These are phyloP conservation scores for Mortierella sp. DNA, from an alignment of 371 early-diverging fungal species.

Conservation along the genomic window DNA sequence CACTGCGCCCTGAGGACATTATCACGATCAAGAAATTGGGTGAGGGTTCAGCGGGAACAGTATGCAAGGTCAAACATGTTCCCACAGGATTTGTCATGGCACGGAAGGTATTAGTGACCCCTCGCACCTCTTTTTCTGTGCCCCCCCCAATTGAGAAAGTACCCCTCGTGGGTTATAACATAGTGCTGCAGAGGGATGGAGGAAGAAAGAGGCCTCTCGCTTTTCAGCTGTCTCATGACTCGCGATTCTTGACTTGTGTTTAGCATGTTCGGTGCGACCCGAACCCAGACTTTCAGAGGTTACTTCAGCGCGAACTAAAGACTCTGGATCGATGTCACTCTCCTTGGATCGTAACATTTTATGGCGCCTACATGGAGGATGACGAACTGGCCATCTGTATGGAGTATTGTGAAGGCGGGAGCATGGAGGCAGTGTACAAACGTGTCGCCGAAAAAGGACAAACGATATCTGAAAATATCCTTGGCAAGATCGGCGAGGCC, in stretches of 20 bases:
- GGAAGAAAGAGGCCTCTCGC: too few species aligned
- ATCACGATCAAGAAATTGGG: slow-evolving; percentile 70
- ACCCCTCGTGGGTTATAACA: too few species aligned
- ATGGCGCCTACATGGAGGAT: slow-evolving; percentile 93
- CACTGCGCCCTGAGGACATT: slow-evolving; percentile 52
- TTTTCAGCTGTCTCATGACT: background rate
- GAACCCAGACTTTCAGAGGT: slow-evolving; percentile 78
- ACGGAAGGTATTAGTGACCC: slow-evolving; percentile 85
- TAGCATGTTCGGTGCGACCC: slow-evolving; percentile 77
- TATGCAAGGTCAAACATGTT: slow-evolving; percentile 84
- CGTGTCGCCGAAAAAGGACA: slow-evolving; percentile 70
- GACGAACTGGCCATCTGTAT: slow-evolving; percentile 95
- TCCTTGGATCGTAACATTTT: slow-evolving; percentile 93
- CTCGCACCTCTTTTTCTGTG: too few species aligned
- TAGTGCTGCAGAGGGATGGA: too few species aligned
- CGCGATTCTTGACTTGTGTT: background rate
- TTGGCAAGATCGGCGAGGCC: slow-evolving; percentile 84
- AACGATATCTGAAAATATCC: slow-evolving; percentile 80
- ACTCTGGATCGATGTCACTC: slow-evolving; percentile 91
- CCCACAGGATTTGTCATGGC: slow-evolving; percentile 92
- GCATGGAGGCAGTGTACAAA: slow-evolving; percentile 84
- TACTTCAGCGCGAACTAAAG: slow-evolving; percentile 92
- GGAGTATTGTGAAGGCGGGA: slow-evolving; percentile 92
- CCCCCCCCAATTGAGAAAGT: too few species aligned
- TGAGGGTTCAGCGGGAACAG: slow-evolving; percentile 95